Conservation (phyloP, 176 grass and related monocot species). For the Saccharum officinarum region DNA sequence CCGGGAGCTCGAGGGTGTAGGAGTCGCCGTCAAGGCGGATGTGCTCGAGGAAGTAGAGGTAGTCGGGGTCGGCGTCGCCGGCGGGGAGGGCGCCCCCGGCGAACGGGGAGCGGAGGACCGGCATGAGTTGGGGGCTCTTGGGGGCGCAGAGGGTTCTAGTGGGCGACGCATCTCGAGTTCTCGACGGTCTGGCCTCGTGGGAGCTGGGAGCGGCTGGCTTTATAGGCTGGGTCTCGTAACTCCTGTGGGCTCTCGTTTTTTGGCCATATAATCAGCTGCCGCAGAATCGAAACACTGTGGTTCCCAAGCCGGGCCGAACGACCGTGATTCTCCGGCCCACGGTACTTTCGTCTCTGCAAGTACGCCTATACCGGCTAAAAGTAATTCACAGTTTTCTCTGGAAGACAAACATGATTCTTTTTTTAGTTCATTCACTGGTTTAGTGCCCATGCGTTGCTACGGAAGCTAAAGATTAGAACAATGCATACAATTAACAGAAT, state of each 20-base stretch:
- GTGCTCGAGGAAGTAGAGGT: slow-evolving; percentile 63
- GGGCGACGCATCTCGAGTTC: slow-evolving; percentile 22
- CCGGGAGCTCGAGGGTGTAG: slow-evolving; percentile 46
- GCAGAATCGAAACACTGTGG: neutral
- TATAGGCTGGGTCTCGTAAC: neutral
- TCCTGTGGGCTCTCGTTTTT: neutral
- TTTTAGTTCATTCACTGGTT: too few species aligned
- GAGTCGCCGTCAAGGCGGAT: slow-evolving; percentile 49
- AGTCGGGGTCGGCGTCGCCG: slow-evolving; percentile 53
- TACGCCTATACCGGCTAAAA: neutral
- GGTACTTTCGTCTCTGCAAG: neutral
- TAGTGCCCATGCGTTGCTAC: too few species aligned
- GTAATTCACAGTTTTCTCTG: neutral
- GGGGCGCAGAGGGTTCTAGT: neutral
- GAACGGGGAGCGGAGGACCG: slow-evolving; percentile 9
- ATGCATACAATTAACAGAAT: too few species aligned
- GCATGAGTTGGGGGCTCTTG: neutral
- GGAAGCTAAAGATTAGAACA: too few species aligned
- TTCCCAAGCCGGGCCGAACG: neutral
- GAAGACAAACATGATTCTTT: too few species aligned
- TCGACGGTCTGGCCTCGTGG: neutral
- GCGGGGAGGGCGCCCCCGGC: slow-evolving; percentile 26
- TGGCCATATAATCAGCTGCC: neutral
- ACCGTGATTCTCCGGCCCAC: neutral
- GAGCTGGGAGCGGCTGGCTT: neutral